phyloP scores from a whole-genome alignment of 257 asterid species.

The Nicotiana obtusifolia region DNA sequence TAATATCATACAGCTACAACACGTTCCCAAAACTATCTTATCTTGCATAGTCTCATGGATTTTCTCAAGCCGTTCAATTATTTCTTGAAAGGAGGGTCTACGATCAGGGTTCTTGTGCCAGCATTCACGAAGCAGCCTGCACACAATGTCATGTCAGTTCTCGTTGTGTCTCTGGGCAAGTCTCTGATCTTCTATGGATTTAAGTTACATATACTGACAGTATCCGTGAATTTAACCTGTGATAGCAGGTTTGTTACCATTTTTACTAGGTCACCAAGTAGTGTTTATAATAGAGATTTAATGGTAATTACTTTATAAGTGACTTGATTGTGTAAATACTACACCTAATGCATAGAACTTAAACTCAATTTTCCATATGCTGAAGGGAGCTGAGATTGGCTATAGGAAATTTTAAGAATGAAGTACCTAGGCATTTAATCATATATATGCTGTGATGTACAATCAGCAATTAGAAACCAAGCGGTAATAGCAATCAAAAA shows the following conservation, averaged over 20 bases:
- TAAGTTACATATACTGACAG: background rate
- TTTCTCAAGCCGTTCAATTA: conserved; percentile 39
- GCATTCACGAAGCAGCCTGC: conserved; percentile 56
- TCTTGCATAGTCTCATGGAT: conserved; percentile 33
- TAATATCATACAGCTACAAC: conserved; percentile 34
- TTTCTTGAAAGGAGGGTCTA: conserved; percentile 50
- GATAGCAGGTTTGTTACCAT: background rate
- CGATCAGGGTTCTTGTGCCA: conserved; percentile 57
- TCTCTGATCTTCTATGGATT: background rate
- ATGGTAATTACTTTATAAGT: background rate
- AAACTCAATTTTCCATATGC: background rate
- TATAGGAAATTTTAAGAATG: background rate
- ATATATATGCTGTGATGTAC: background rate
- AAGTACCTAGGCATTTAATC: background rate
- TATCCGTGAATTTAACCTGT: background rate
- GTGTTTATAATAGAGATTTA: too few species aligned
- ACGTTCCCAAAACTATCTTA: conserved; percentile 21
- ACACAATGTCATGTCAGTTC: conserved; percentile 4
- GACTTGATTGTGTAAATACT: background rate
- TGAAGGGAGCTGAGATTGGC: background rate
- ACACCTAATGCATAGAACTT: background rate
- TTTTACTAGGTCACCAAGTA: background rate
- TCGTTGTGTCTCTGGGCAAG: background rate
- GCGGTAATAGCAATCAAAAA: background rate
- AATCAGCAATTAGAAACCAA: background rate